These are phyloP conservation scores for Nakazawaea sp. DNA, from an alignment of 805 yeast genomes.

Conservation along the genomic window DNA sequence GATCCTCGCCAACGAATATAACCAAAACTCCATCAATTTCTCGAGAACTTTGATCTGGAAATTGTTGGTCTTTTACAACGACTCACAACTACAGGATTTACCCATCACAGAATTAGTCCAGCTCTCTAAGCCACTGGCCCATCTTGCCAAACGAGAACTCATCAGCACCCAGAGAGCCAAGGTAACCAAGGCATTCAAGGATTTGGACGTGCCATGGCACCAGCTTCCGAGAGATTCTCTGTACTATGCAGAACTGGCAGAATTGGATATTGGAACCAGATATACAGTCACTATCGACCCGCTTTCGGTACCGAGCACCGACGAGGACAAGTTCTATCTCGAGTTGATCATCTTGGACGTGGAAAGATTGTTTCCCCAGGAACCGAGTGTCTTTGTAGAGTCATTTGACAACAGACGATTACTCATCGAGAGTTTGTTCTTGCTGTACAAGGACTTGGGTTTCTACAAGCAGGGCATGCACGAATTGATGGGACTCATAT, in stretches of 20 bases:
- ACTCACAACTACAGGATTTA: slow-evolving; percentile 7
- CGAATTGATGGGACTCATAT: slow-evolving; percentile 44
- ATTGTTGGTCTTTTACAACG: slow-evolving; percentile 12
- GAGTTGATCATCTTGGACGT: slow-evolving; percentile 41
- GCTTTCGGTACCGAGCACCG: slow-evolving; percentile 4
- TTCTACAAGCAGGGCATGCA: slow-evolving; percentile 49
- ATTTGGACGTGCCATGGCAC: slow-evolving; percentile 27
- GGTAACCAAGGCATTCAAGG: slow-evolving; percentile 11
- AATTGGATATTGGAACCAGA: slow-evolving; percentile 17
- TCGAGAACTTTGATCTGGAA: slow-evolving; percentile 21
- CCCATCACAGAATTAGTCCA: background rate
- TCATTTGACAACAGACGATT: slow-evolving; percentile 17
- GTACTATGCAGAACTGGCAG: slow-evolving; percentile 15
- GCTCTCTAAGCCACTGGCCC: background rate
- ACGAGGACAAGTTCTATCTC: slow-evolving; percentile 33
- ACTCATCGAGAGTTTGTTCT: slow-evolving; percentile 36
- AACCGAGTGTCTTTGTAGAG: slow-evolving; percentile 22
- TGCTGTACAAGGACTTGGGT: slow-evolving; percentile 42
- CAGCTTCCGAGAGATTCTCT: slow-evolving; percentile 19
- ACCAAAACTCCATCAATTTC: slow-evolving; percentile 14
- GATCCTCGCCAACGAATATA: slow-evolving; percentile 11
- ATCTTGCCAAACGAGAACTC: background rate
- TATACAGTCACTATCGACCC: slow-evolving; percentile 5
- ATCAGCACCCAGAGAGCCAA: background rate
- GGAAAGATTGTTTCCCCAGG: slow-evolving; percentile 43